phyloP scores from a whole-genome alignment of 305 asterid genomes.

The Rubia peregrina region DNA sequence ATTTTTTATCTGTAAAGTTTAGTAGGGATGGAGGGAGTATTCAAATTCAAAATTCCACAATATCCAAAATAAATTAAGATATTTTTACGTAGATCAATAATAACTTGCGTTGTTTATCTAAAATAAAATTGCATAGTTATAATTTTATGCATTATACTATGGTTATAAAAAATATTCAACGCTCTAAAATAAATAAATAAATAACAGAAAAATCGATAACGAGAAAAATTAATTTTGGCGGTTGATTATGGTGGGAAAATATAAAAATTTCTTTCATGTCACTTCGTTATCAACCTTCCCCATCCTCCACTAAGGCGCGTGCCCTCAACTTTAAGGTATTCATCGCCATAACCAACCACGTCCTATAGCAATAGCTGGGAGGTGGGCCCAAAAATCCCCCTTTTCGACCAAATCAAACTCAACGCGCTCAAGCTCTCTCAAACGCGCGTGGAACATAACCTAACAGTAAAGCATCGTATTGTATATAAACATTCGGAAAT shows the following conservation, averaged over 20 bases:
- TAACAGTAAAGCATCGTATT: conserved; percentile 12
- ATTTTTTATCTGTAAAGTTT: too few species aligned
- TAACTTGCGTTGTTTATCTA: background rate
- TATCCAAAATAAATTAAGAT: background rate
- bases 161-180: background rate
- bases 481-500: conserved; percentile 2
- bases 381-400: conserved; percentile 1
- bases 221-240: background rate
- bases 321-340: background rate
- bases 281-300: background rate
- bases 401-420: background rate
- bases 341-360: conserved; percentile 23
- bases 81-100: background rate
- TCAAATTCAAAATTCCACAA: background rate
- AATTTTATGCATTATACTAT: background rate
- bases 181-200: background rate
- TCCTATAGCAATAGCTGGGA: background rate
- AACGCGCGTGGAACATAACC: conserved; percentile 22
- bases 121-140: background rate
- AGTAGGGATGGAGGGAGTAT: too few species aligned
- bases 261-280: conserved; percentile 28
- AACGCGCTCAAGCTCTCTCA: conserved; percentile 14
- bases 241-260: conserved; percentile 60
- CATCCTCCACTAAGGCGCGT: conserved; percentile 32
- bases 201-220: background rate